phyloP scores from a whole-genome alignment of 176 grass and related monocot genomes.

The Oryza nivara region DNA sequence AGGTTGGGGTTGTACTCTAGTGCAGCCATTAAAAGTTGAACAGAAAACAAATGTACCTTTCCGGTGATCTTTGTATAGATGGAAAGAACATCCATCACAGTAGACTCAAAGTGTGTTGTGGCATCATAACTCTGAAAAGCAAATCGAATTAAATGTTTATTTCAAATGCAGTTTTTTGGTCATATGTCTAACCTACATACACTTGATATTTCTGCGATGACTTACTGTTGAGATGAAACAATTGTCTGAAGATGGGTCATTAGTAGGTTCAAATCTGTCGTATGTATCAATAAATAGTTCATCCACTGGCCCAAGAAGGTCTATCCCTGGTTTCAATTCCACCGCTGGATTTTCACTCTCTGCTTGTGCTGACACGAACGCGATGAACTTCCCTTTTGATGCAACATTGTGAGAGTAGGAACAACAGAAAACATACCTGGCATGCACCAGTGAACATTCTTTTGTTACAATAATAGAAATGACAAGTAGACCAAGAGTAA shows the following conservation, averaged over 20 bases:
- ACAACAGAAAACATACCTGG: slow-evolving; percentile 94
- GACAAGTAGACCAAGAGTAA: slow-evolving; percentile 1
- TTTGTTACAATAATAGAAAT: slow-evolving; percentile 13
- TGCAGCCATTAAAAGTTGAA: not conserved
- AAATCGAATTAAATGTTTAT: not conserved
- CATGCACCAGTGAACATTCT: slow-evolving; percentile 1
- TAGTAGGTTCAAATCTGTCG: slow-evolving; percentile 77
- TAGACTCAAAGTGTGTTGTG: slow-evolving; percentile 95
- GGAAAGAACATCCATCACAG: slow-evolving; percentile 83
- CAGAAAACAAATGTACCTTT: slow-evolving; percentile 63
- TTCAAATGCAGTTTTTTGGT: not conserved
- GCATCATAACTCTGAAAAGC: slow-evolving; percentile 86
- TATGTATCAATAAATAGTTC: slow-evolving; percentile 87
- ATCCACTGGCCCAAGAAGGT: slow-evolving; percentile 80
- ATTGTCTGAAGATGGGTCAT: slow-evolving; percentile 71
- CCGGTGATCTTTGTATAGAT: slow-evolving; percentile 83
- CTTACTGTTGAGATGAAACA: slow-evolving; percentile 91
- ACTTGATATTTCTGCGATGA: slow-evolving; percentile 5
- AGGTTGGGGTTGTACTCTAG: not conserved
- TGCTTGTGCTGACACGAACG: slow-evolving; percentile 92
- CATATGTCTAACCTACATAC: not conserved
- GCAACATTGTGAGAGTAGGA: slow-evolving; percentile 94
- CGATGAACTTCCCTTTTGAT: slow-evolving; percentile 88
- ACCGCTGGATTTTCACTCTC: slow-evolving; percentile 71
- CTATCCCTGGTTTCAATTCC: slow-evolving; percentile 81